Percentiles rank a stretch among this genome's conserved stretches.
These are phyloP conservation scores for Hypoxylon sp. DNA, from an alignment of 2,329 filamentous ascomycete genomes.

Conservation along the genomic window DNA sequence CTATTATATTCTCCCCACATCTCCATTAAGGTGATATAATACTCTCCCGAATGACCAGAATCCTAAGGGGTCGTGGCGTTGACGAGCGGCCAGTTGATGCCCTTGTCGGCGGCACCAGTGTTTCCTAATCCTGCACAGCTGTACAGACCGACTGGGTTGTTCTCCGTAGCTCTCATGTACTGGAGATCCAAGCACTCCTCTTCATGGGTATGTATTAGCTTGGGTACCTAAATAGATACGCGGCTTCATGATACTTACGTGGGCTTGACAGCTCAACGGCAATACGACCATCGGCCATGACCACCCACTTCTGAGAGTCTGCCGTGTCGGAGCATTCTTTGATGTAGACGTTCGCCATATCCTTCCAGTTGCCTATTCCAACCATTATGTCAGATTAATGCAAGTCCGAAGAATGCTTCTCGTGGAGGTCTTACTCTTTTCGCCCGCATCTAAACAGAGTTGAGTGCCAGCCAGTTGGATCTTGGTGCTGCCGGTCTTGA, in stretches of 20 bases:
- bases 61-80: conserved; percentile 48
- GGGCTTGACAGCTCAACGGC: conserved; percentile 55
- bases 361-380: conserved; percentile 57
- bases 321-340: conserved; percentile 55
- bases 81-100: conserved; percentile 59
- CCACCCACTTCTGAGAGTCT: conserved; percentile 56
- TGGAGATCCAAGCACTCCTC: conserved; percentile 60
- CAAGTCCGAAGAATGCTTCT: conserved; percentile 12
- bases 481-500: conserved; percentile 55
- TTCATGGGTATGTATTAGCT: conserved; percentile 40
- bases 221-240: background rate
- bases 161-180: conserved; percentile 59
- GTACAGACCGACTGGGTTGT: conserved; percentile 60
- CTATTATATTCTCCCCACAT: no score
- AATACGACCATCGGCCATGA: conserved; percentile 59
- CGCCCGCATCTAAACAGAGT: conserved; percentile 60
- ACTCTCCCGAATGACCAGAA: background rate
- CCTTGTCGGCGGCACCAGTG: conserved; percentile 58
- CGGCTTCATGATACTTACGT: conserved; percentile 48
- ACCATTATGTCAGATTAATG: background rate
- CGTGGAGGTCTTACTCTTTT: conserved; percentile 45
- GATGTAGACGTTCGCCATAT: conserved; percentile 58
- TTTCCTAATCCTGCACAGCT: conserved; percentile 58
- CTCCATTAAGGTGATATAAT: background rate
- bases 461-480: conserved; percentile 58